phyloP scores from a whole-genome alignment of 441 rosid species.

The Hypseocharis bilobata region DNA sequence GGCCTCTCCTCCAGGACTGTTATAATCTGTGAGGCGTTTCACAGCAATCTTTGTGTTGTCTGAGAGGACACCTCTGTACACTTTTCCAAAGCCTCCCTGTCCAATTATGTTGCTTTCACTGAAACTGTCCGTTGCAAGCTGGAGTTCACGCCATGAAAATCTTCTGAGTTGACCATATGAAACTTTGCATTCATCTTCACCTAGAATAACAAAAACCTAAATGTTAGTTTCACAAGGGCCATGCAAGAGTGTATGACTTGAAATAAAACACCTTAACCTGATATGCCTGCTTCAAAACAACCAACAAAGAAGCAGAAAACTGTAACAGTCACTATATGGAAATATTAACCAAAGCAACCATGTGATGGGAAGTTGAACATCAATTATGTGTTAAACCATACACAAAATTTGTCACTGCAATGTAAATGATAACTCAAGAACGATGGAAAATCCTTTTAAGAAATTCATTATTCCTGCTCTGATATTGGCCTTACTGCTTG shows the following conservation, averaged over 20 bases:
- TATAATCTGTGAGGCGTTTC: conserved; percentile 41
- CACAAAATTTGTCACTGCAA: too few relatives aligned
- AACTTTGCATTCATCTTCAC: conserved; percentile 41
- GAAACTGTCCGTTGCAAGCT: conserved; percentile 48
- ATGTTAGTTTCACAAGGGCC: background rate
- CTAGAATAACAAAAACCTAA: conserved; percentile 16
- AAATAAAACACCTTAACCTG: too few relatives aligned
- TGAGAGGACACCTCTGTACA: conserved; percentile 44
- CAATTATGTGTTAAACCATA: too few relatives aligned
- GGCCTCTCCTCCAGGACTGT: conserved; percentile 47
- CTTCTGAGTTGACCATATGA: conserved; percentile 40
- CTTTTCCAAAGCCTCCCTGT: conserved; percentile 61
- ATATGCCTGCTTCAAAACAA: too few relatives aligned
- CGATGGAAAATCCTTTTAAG: too few relatives aligned
- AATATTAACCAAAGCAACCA: too few relatives aligned
- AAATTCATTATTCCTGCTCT: too few relatives aligned
- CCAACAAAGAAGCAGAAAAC: too few relatives aligned
- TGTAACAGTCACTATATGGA: too few relatives aligned
- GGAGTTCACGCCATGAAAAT: conserved; percentile 45
- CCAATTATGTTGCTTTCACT: conserved; percentile 48
- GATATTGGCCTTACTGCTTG: too few relatives aligned
- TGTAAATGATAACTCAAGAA: too few relatives aligned
- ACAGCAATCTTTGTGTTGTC: conserved; percentile 47
- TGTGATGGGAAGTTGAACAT: background rate
- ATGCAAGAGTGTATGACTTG: background rate